phyloP scores from a whole-genome alignment of 345 rosid species.

The Cardamine resedifolia region DNA sequence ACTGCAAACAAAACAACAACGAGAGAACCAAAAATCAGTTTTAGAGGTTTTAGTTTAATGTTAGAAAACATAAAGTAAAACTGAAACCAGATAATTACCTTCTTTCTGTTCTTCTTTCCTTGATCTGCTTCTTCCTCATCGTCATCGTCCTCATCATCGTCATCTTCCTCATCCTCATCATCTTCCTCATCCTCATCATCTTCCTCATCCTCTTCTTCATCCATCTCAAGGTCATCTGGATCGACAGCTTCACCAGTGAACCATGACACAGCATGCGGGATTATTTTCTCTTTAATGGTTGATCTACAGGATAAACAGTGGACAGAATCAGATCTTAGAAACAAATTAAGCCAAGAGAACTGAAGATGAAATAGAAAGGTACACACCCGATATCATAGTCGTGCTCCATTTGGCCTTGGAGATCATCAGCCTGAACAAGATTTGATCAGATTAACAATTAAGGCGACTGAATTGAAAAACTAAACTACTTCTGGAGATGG shows the following conservation, averaged over 20 bases:
- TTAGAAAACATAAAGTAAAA: not conserved
- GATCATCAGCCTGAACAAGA: conserved; percentile 81
- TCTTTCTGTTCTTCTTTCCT: conserved; percentile 49
- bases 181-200: conserved; percentile 40
- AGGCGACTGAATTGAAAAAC: not conserved
- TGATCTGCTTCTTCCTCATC: conserved; percentile 55
- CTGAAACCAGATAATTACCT: conserved; percentile 38
- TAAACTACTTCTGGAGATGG: not conserved
- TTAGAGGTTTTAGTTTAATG: not conserved
- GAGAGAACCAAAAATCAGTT: conserved; percentile 11
- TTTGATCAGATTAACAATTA: not conserved
- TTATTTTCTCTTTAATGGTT: conserved; percentile 81
- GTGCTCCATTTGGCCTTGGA: conserved; percentile 92
- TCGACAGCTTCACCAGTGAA: conserved; percentile 93
- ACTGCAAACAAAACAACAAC: conserved; percentile 42
- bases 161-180: conserved; percentile 48
- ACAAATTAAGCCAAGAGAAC: not conserved
- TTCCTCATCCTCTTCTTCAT: conserved; percentile 46
- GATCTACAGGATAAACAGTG: conserved; percentile 48
- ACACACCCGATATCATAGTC: conserved; percentile 95
- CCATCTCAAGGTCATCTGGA: conserved; percentile 65
- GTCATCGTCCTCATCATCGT: conserved; percentile 53
- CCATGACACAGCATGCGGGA: conserved; percentile 97
- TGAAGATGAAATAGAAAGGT: not conserved
- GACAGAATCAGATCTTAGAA: not conserved